Conservation (phyloP, 75 land plant species). For the Picea sitchensis region DNA sequence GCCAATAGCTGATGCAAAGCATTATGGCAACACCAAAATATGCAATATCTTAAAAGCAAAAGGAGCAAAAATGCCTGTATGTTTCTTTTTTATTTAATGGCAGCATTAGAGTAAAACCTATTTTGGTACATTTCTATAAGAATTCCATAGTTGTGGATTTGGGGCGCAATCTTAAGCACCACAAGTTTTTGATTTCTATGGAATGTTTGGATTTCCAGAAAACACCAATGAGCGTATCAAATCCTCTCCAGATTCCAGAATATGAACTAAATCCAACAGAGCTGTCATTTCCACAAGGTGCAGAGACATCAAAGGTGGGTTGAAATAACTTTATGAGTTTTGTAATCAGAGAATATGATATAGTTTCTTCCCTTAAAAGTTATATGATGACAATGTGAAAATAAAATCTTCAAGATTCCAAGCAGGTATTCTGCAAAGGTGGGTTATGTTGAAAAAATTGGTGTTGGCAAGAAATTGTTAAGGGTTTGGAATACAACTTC, state of each 20-base stretch:
- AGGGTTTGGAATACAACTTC: no score
- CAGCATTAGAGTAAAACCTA: background rate
- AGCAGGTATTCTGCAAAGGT: background rate
- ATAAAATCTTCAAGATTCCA: background rate
- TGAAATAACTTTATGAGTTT: background rate
- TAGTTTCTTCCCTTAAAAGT: background rate
- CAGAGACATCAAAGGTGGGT: slow-evolving; percentile 50
- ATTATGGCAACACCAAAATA: slow-evolving; percentile 69
- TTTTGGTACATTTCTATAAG: background rate
- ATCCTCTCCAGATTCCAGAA: slow-evolving; percentile 78
- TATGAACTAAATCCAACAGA: slow-evolving; percentile 88
- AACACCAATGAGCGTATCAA: slow-evolving; percentile 79
- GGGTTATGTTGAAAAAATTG: background rate
- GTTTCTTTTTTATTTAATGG: background rate
- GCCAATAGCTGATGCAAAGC: slow-evolving; percentile 92
- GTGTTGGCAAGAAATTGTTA: no score
- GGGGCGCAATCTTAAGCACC: background rate
- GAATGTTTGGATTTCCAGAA: slow-evolving; percentile 33
- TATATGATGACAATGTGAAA: slow-evolving; percentile 1
- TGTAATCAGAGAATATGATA: background rate
- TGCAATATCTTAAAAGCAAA: slow-evolving; percentile 65
- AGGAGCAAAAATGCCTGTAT: slow-evolving; percentile 81
- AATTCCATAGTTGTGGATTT: background rate
- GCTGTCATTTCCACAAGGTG: slow-evolving; percentile 51
- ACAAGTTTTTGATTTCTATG: background rate